phyloP scores from a whole-genome alignment of 2,329 filamentous ascomycete genomes.

The Cladophialophora yegresii region DNA sequence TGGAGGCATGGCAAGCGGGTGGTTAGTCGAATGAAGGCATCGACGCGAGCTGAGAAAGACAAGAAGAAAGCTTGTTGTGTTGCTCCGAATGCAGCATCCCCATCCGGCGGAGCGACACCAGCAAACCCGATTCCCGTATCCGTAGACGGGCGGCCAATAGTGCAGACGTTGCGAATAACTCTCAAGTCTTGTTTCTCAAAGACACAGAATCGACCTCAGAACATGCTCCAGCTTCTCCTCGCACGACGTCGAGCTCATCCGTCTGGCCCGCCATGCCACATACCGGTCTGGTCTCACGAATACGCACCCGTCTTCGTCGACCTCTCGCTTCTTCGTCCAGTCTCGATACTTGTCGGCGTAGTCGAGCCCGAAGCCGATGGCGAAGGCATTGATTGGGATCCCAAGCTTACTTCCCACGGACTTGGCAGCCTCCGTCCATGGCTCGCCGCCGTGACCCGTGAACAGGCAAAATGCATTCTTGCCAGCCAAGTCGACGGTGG shows the following conservation, averaged over 20 bases:
- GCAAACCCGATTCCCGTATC: background rate
- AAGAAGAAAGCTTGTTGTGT: background rate
- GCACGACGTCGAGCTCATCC: constrained; percentile 8
- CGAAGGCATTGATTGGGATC: constrained; percentile 53
- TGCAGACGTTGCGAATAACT: too few relatives aligned
- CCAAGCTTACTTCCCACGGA: constrained; percentile 45
- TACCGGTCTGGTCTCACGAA: constrained; percentile 62
- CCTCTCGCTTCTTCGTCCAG: constrained; percentile 56
- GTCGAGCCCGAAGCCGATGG: constrained; percentile 60
- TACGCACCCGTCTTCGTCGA: constrained; percentile 60
- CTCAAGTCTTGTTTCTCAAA: background rate
- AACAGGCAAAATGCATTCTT: constrained; percentile 55
- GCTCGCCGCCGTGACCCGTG: constrained; percentile 57
- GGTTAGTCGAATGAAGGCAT: background rate
- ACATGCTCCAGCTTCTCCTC: constrained; percentile 36
- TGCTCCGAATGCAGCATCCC: background rate
- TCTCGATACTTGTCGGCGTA: constrained; percentile 65
- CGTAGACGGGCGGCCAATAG: too few relatives aligned
- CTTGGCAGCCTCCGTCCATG: constrained; percentile 55
- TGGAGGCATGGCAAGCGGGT: background rate
- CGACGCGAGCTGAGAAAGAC: background rate
- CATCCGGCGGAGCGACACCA: background rate
- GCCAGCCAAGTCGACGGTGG: constrained; percentile 63
- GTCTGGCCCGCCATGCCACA: constrained; percentile 54
- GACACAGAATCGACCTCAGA: constrained; percentile 32